phyloP scores from a whole-genome alignment of 2,329 filamentous ascomycete genomes.

The Dactylonectria macrodidyma region DNA sequence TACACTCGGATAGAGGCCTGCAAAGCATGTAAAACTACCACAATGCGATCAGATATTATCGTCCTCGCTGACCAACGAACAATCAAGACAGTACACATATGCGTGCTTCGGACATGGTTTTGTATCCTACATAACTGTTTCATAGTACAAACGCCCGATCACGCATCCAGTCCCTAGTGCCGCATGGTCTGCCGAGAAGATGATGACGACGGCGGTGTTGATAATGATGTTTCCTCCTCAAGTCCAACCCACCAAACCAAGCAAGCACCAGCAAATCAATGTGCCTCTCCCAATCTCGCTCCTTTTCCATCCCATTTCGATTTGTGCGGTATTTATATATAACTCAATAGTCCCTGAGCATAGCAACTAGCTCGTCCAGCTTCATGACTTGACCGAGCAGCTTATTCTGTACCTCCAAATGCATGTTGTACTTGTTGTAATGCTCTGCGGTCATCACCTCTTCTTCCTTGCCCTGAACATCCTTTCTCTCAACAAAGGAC shows the following conservation, averaged over 20 bases:
- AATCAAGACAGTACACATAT: not conserved
- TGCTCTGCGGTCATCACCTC: conserved; percentile 84
- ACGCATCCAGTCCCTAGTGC: not conserved
- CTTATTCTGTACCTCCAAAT: conserved; percentile 78
- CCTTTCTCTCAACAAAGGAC: conserved; percentile 85
- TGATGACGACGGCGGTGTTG: not conserved
- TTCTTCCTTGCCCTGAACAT: conserved; percentile 88
- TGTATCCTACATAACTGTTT: conserved; percentile 14
- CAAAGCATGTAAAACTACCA: too few relatives aligned
- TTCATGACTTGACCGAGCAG: conserved; percentile 84
- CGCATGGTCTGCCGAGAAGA: not conserved
- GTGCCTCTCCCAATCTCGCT: not conserved
- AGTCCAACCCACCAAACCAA: not conserved
- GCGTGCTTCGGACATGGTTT: not conserved
- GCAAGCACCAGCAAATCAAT: conserved; percentile 3
- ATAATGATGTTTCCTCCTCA: not conserved
- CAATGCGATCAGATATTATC: too few relatives aligned
- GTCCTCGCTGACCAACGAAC: not conserved
- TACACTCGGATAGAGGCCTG: too few relatives aligned
- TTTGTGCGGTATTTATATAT: not conserved
- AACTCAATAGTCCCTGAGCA: conserved; percentile 82
- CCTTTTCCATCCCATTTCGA: not conserved
- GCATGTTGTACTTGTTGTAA: conserved; percentile 72
- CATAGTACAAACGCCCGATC: conserved; percentile 19
- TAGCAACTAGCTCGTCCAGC: conserved; percentile 87